Conservation (phyloP, 1,284 basidiomycete genomes). For the Sporisorium graminicola region DNA sequence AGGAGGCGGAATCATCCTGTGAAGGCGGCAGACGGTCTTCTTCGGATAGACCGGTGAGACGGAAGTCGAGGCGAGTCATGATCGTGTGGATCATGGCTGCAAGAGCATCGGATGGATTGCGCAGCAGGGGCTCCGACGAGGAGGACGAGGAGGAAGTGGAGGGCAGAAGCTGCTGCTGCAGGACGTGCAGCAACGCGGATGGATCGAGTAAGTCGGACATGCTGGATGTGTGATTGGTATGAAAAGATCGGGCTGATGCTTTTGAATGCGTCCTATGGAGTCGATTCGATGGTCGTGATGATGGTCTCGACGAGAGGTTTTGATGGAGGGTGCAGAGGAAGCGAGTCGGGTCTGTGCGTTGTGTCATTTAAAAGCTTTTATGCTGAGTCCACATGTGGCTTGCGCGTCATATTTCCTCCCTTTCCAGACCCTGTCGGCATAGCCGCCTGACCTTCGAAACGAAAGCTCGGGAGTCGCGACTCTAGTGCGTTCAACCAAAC, state of each 20-base stretch:
- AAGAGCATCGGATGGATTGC: slow-evolving; percentile 54
- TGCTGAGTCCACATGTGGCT: neutral
- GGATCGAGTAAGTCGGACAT: slow-evolving; percentile 56
- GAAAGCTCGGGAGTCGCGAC: slow-evolving; percentile 15
- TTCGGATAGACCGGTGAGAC: slow-evolving; percentile 59
- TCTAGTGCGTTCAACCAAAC: neutral
- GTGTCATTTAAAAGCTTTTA: neutral
- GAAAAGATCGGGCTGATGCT: neutral
- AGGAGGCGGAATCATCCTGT: neutral
- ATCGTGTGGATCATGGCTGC: slow-evolving; percentile 56
- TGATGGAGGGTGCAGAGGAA: neutral
- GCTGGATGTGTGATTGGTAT: neutral
- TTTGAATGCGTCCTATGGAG: neutral
- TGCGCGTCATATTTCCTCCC: neutral
- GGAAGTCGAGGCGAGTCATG: slow-evolving; percentile 57
- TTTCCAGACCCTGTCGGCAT: slow-evolving; percentile 9
- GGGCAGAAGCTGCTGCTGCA: slow-evolving; percentile 45
- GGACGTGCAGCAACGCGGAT: slow-evolving; percentile 49
- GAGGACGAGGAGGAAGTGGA: slow-evolving; percentile 7
- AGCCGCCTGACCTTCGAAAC: neutral
- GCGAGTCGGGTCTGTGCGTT: slow-evolving; percentile 1
- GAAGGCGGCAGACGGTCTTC: slow-evolving; percentile 31
- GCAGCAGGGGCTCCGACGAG: slow-evolving; percentile 15
- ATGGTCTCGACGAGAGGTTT: neutral
- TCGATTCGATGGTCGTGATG: neutral